Evolutionary conservation across 106 monocot genomes (phyloP).

Genomic region (Amphibolis antarctica): DNA sequence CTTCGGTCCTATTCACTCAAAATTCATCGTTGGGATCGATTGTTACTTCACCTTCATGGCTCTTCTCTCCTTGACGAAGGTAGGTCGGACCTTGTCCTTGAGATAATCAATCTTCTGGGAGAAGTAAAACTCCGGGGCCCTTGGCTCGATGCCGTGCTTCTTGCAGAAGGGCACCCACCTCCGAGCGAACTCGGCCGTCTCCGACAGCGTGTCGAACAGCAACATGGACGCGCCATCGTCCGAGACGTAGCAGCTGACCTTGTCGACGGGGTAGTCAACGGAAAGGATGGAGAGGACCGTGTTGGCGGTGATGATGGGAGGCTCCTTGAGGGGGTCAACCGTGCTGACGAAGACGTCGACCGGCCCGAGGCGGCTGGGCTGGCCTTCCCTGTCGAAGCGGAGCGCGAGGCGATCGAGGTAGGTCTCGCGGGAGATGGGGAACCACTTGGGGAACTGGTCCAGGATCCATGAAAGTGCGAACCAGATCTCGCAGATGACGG

Average conservation of each 20-base stretch:
- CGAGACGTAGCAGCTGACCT: constrained; percentile 85
- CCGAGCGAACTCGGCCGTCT: constrained; percentile 88
- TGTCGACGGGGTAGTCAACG: constrained; percentile 80
- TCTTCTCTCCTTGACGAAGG: constrained; percentile 80
- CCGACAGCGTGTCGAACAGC: constrained; percentile 67
- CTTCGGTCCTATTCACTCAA: neutral
- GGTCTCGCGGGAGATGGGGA: constrained; percentile 67
- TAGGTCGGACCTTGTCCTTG: constrained; percentile 92
- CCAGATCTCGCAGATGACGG: constrained; percentile 94
- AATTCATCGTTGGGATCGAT: neutral
- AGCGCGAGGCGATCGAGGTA: constrained; percentile 83
- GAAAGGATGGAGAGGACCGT: constrained; percentile 85
- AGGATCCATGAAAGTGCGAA: constrained; percentile 97
- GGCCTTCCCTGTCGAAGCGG: constrained; percentile 65
- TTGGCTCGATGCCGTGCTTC: constrained; percentile 67
- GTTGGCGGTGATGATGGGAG: constrained; percentile 92
- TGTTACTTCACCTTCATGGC: constrained; percentile 59
- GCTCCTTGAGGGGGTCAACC: constrained; percentile 91
- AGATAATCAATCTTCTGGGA: constrained; percentile 91
- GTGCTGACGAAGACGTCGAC: constrained; percentile 92
- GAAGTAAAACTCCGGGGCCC: constrained; percentile 93
- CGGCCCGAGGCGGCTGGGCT: constrained; percentile 41
- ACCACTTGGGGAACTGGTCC: constrained; percentile 97
- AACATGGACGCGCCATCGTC: constrained; percentile 95
- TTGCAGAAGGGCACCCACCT: constrained; percentile 93